Evolutionary conservation across 352 stramenopile genomes (phyloP).

Genomic region (Phytophthora kernoviae): DNA sequence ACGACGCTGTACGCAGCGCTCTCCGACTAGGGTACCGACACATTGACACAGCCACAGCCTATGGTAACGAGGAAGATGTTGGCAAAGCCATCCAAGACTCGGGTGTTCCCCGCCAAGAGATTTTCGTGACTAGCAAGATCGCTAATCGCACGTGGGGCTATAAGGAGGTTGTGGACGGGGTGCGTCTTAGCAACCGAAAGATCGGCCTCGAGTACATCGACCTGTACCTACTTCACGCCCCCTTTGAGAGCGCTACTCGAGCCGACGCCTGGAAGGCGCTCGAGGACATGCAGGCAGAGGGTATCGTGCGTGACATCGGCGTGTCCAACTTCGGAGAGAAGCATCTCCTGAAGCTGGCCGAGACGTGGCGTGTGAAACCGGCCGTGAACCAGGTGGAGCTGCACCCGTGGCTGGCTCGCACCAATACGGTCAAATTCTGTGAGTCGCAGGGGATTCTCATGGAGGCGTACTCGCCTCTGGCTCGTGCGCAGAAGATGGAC

Average conservation of each 20-base stretch:
- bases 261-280: constrained; percentile 63
- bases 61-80: constrained; percentile 89
- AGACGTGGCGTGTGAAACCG: constrained; percentile 45
- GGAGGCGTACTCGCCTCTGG: constrained; percentile 57
- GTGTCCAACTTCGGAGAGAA: constrained; percentile 89
- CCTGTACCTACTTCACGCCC: constrained; percentile 81
- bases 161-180: constrained; percentile 63
- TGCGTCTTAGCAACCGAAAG: constrained; percentile 53
- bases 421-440: constrained; percentile 32
- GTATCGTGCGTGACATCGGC: constrained; percentile 81
- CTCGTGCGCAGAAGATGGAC: constrained; percentile 35
- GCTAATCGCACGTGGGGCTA: constrained; percentile 59
- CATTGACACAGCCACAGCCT: constrained; percentile 89
- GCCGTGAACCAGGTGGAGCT: constrained; percentile 80
- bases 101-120: constrained; percentile 68
- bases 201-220: constrained; percentile 84
- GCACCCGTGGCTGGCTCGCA: constrained; percentile 58
- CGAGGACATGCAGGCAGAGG: constrained; percentile 52
- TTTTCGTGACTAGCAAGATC: constrained; percentile 90
- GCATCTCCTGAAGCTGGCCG: constrained; percentile 38
- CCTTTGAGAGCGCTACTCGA: constrained; percentile 44
- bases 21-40: constrained; percentile 87
- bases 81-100: constrained; percentile 75
- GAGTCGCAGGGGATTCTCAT: constrained; percentile 29
- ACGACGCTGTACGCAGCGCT: constrained; percentile 55